A percentile compares a stretch with the other conserved stretches of the same genome.
These are phyloP conservation scores for Coniosporium apollinis DNA, from an alignment of 495 filamentous ascomycete genomes.

Conservation along the genomic window DNA sequence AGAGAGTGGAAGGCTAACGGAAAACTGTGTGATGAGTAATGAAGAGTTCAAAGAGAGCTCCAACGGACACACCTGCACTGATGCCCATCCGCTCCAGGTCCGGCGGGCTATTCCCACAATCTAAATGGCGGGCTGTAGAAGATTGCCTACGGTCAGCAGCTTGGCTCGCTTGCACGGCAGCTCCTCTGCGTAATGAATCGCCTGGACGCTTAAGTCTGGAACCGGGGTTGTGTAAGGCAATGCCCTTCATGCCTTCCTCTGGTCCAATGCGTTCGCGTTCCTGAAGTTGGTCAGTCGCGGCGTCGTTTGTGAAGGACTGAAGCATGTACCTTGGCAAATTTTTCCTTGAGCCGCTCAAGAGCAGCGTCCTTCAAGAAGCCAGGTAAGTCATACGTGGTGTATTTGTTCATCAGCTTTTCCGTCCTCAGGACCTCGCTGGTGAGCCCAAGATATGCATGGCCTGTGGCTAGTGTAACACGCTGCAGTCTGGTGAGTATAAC, in stretches of 20 bases:
- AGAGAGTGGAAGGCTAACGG: too few relatives aligned
- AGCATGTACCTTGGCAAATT: slow-evolving; percentile 45
- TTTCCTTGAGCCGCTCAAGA: slow-evolving; percentile 76
- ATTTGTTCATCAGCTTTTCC: slow-evolving; percentile 80
- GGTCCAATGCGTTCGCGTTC: slow-evolving; percentile 71
- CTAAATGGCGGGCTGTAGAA: too few relatives aligned
- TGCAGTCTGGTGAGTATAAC: slow-evolving; percentile 91
- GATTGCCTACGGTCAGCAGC: too few relatives aligned
- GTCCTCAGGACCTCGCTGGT: slow-evolving; percentile 81
- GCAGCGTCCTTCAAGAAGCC: slow-evolving; percentile 79
- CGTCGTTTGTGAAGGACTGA: too few relatives aligned
- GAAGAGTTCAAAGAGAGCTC: too few relatives aligned
- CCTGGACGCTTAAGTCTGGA: slow-evolving; percentile 51
- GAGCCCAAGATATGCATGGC: slow-evolving; percentile 81
- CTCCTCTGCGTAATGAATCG: slow-evolving; percentile 63
- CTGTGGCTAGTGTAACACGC: slow-evolving; percentile 83
- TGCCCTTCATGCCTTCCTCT: slow-evolving; percentile 82
- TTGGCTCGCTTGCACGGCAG: slow-evolving; percentile 40
- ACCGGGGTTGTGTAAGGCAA: slow-evolving; percentile 79
- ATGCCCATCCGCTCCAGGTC: too few relatives aligned
- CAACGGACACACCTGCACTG: slow-evolving; percentile 18
- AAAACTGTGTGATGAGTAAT: too few relatives aligned
- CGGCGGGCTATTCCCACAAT: too few relatives aligned
- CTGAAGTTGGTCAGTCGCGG: too few relatives aligned
- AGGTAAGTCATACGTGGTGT: slow-evolving; percentile 78